A percentile compares a stretch with the other conserved stretches of the same genome.
These are phyloP conservation scores for Chaetomium strumarium DNA, from an alignment of 2,329 filamentous ascomycete species.

Conservation along the genomic window DNA sequence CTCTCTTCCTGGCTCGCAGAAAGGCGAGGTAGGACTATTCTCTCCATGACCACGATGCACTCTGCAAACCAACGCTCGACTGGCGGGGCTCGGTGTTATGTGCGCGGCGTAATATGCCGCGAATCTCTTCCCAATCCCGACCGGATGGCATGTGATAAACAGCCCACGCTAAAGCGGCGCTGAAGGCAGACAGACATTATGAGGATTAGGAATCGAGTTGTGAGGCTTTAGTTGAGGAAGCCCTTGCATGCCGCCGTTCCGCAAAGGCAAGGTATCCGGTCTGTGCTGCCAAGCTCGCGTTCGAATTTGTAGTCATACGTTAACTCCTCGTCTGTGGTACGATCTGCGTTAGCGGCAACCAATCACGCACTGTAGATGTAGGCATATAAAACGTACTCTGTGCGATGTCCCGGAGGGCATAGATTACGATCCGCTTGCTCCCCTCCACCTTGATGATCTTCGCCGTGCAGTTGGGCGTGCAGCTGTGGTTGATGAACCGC, in stretches of 20 bases:
- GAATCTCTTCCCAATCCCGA: too few relatives aligned
- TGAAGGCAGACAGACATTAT: not conserved
- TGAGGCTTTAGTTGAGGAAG: slow-evolving; percentile 77
- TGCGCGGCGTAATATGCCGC: too few relatives aligned
- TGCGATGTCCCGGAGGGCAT: slow-evolving; percentile 89
- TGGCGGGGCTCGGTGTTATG: too few relatives aligned
- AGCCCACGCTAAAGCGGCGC: too few relatives aligned
- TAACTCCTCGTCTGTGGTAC: slow-evolving; percentile 78
- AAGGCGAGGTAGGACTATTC: too few relatives aligned
- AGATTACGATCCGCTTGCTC: slow-evolving; percentile 97
- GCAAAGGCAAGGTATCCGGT: slow-evolving; percentile 95
- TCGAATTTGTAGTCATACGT: slow-evolving; percentile 99
- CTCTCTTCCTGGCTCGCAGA: too few relatives aligned
- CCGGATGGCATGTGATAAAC: too few relatives aligned
- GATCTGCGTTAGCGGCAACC: slow-evolving; percentile 19
- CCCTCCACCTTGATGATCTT: slow-evolving; percentile 99
- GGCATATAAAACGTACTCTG: slow-evolving; percentile 64
- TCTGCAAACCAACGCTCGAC: too few relatives aligned
- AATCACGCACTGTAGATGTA: not conserved
- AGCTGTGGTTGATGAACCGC: slow-evolving; percentile 97
- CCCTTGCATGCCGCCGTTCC: slow-evolving; percentile 96
- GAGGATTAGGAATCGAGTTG: not conserved
- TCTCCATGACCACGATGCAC: too few relatives aligned
- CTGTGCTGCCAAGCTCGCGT: slow-evolving; percentile 87
- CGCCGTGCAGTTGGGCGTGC: slow-evolving; percentile 95